Evolutionary conservation across 345 rosid species (phyloP).

Genomic region (Stellera chamaejasme): DNA sequence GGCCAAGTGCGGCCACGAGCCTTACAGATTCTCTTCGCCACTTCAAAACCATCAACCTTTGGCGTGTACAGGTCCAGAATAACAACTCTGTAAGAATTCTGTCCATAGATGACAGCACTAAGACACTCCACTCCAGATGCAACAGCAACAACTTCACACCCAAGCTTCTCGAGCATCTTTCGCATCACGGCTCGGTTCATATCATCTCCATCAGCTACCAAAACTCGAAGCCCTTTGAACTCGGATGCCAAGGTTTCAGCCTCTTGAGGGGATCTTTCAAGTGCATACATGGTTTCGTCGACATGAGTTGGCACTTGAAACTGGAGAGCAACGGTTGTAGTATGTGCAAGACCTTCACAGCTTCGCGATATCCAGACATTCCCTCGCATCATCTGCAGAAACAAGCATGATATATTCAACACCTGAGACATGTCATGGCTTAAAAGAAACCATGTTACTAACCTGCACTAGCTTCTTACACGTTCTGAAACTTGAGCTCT

Average conservation of each 20-base stretch:
- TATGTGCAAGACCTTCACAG: slow-evolving; percentile 52
- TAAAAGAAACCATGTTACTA: slow-evolving; percentile 6
- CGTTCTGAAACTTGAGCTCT: slow-evolving; percentile 66
- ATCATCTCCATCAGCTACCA: slow-evolving; percentile 70
- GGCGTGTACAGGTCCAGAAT: slow-evolving; percentile 86
- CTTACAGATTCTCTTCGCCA: slow-evolving; percentile 80
- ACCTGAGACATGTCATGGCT: neutral
- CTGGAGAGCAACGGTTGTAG: slow-evolving; percentile 63
- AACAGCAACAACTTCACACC: slow-evolving; percentile 72
- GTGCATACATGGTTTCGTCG: slow-evolving; percentile 30
- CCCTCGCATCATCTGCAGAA: slow-evolving; percentile 93
- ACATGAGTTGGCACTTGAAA: slow-evolving; percentile 46
- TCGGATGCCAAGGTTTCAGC: slow-evolving; percentile 34
- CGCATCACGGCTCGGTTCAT: slow-evolving; percentile 62
- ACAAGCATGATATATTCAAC: neutral
- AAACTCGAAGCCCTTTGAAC: slow-evolving; percentile 55
- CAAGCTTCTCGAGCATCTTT: slow-evolving; percentile 73
- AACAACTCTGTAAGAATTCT: slow-evolving; percentile 51
- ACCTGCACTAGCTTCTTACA: slow-evolving; percentile 96
- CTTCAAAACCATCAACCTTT: slow-evolving; percentile 91
- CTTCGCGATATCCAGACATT: slow-evolving; percentile 65
- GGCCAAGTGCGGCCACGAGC: slow-evolving; percentile 68
- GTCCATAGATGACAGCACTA: slow-evolving; percentile 41
- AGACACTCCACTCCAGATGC: slow-evolving; percentile 66
- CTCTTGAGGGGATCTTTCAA: slow-evolving; percentile 36